Evolutionary conservation across 768 basidiomycete species (phyloP).

Genomic region (Polyporus arcularius): DNA sequence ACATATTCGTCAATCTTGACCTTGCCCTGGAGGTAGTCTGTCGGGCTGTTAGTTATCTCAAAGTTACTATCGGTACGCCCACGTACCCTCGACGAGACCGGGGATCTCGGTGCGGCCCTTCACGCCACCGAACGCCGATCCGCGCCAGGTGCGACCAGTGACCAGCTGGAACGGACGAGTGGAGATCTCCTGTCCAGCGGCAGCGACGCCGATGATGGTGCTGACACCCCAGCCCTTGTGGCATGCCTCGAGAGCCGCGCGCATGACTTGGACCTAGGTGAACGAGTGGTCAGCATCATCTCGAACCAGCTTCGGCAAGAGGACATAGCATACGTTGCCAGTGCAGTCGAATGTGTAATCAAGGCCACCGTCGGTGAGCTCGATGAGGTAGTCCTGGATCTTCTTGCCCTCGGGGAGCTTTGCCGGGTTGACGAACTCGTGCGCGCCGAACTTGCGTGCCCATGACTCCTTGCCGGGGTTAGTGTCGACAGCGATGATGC

Average conservation of each 20-base stretch:
- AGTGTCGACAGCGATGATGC: conserved; percentile 90
- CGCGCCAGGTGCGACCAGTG: conserved; percentile 93
- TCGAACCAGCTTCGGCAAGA: neutral
- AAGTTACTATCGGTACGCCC: neutral
- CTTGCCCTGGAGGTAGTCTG: conserved; percentile 80
- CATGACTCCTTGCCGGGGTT: conserved; percentile 85
- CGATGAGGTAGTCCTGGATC: conserved; percentile 88
- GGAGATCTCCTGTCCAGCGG: conserved; percentile 82
- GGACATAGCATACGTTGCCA: conserved; percentile 61
- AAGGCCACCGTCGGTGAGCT: conserved; percentile 93
- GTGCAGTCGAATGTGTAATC: conserved; percentile 98
- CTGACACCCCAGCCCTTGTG: conserved; percentile 99
- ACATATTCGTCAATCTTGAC: conserved; percentile 96
- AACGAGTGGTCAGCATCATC: neutral
- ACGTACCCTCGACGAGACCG: conserved; percentile 83
- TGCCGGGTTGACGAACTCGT: conserved; percentile 88
- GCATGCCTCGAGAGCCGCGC: conserved; percentile 94
- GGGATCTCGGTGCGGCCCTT: conserved; percentile 97
- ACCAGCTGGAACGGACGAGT: conserved; percentile 57
- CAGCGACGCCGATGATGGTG: conserved; percentile 95
- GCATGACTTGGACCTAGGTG: conserved; percentile 83
- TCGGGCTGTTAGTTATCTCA: conserved; percentile 1
- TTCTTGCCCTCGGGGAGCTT: conserved; percentile 73
- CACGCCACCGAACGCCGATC: conserved; percentile 94
- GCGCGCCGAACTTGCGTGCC: conserved; percentile 93